Base-by-base conservation (phyloP, 1,284 basidiomycete species). In the Phylloboletellus chloephorus region DNA sequence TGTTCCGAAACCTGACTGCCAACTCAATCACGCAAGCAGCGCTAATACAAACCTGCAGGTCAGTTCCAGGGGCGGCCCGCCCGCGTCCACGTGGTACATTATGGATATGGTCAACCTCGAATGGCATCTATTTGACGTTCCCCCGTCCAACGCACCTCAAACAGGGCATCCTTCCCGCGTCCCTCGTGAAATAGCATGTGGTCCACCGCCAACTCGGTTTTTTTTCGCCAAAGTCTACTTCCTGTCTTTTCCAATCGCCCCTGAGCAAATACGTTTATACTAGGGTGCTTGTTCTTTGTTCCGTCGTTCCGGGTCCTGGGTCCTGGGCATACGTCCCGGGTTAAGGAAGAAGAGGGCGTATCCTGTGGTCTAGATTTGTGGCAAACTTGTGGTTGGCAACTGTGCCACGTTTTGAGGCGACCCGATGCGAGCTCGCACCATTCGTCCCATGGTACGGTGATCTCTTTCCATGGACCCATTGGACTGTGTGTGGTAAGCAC, bases 311-410 rank as follows among this genome's bases (percentile, higher is more conserved):
- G 63, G 0, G 61, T 50, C 15, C 69, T 51, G 0, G 50, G 37
- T n/a, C 46, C 44, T 1, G 0, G 68, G 67, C 16, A 61, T 53
- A 1, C 56, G 41, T 0, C 68, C 66, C 2, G 56, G 51, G 26
- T 67, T 67, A 2, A 68, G 43, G 30, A 62, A 60, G 48, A 69
- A 68, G 0, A 57, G 65, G 10, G 63, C 42, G 33, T 56, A 67
- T 0, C 63, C 60, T 0, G 64, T 72, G 0, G 26, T 12, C 1
- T 43, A 26, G 39, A 28, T 50, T 50, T 26, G 54, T 60, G 0
- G 59, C 37, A 2, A 62, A 34, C 34, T 60, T 50, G 0, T 36
- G 0, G 22, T 20, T 0, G 44, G 36, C 0, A 48, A 2, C 0
- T 5, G 8, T 0, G 3, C 41, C 1, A 48, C 41, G 10, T 15